Evolutionary conservation across 345 rosid genomes (phyloP), one percentile per base, ranked within the genome.

Genomic region (Melaleuca alternifolia): DNA sequence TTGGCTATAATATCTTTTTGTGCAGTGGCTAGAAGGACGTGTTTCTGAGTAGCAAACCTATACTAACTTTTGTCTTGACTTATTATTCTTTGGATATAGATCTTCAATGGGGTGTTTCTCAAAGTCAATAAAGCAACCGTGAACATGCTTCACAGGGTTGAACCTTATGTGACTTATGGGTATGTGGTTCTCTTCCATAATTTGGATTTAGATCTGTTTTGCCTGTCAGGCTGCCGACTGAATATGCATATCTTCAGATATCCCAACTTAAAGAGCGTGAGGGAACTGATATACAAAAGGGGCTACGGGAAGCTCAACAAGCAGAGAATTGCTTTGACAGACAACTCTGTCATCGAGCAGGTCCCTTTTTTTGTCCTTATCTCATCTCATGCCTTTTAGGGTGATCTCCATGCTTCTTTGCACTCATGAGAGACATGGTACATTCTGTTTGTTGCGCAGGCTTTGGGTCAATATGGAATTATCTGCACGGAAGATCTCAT

Each of bases 81-180:
- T 24, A 26, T 76, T 76, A 7, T 46, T 21, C 26, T 84, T 76
- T 81, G 24, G 26, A 21, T 87, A 54, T 88, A 96, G 96, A 95
- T 96, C 86, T 95, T 96, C 88, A 95, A 95, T 83, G 98, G 99
- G 51, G 98, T 95, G 62, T 96, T 96, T 87, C 94, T 95, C 10
- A 96, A 96, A 89, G 98, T 93, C 11, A 94, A 91, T 88, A 92
- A 92, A 82, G 96, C 95, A 15, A 93, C 95, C 5, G 41, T 93
- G 87, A 94, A 94, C 88, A 95, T 94, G 99, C 92, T 95, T 84
- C 98, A 93, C 85, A 89, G 97, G 89, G 97, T 96, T 86, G 97
- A 95, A 50, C 99, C 98, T 15, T 96, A 92, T 57, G 97, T 96
- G 41, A 95, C 99, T 5, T 96, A 91, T 24, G 98, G 98, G 99